Evolutionary conservation across 257 asterid species (phyloP).

Genomic region (Osmanthus fragrans): DNA sequence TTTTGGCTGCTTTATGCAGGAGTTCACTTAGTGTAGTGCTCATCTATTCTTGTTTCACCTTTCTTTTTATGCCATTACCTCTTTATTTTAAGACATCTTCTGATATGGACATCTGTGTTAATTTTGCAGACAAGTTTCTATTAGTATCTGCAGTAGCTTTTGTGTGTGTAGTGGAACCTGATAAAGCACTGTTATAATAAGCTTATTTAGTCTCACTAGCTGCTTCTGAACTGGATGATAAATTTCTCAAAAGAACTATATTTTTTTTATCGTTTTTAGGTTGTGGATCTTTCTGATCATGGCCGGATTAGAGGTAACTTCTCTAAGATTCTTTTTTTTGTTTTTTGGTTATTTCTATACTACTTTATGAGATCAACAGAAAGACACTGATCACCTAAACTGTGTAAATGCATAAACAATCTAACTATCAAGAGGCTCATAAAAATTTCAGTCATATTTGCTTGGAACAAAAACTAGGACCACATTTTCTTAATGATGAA

Average conservation of each 20-base stretch:
- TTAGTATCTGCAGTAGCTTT: slow-evolving; percentile 14
- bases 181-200: neutral
- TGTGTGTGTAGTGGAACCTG: slow-evolving; percentile 14
- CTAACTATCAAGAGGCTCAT: neutral
- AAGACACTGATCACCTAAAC: neutral
- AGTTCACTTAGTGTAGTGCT: neutral
- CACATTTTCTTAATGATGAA: neutral
- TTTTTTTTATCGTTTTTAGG: slow-evolving; percentile 40
- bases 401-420: neutral
- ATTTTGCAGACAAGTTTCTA: neutral
- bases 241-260: slow-evolving; percentile 1
- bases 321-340: slow-evolving; percentile 10
- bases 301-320: slow-evolving; percentile 91
- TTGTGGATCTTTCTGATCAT: slow-evolving; percentile 80
- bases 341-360: neutral
- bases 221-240: slow-evolving; percentile 22
- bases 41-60: neutral
- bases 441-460: neutral
- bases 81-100: slow-evolving; percentile 14
- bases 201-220: slow-evolving; percentile 15
- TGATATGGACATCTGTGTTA: neutral
- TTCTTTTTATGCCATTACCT: slow-evolving; percentile 7
- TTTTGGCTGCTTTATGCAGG: neutral
- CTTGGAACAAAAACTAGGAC: neutral
- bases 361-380: neutral